Conservation (phyloP, 78 protist species). For the Planoprotostelium fungivorum region DNA sequence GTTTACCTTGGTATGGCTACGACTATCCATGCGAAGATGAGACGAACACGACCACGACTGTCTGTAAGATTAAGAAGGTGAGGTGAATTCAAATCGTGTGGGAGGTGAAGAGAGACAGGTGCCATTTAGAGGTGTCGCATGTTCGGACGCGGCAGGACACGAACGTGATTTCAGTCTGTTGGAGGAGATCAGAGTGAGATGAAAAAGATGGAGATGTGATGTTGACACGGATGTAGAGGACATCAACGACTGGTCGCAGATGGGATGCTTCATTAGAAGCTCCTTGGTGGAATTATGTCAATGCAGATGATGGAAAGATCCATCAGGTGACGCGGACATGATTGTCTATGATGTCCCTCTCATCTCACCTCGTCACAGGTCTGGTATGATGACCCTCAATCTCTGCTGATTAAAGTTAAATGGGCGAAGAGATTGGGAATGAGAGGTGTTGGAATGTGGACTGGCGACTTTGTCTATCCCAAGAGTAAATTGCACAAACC, state of each 20-base stretch:
- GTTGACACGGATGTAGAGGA: too few relatives aligned
- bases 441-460: slow-evolving; percentile 40
- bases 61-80: slow-evolving; percentile 3
- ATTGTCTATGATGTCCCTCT: too few relatives aligned
- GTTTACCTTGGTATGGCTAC: slow-evolving; percentile 69
- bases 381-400: slow-evolving; percentile 42
- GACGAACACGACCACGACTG: background rate
- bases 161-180: slow-evolving; percentile 13
- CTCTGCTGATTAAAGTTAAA: slow-evolving; percentile 12
- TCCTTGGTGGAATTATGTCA: slow-evolving; percentile 49
- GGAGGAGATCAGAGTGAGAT: background rate
- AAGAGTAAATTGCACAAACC: background rate
- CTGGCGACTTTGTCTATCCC: slow-evolving; percentile 10
- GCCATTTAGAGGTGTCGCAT: slow-evolving; percentile 41
- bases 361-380: too few relatives aligned
- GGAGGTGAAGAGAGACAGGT: slow-evolving; percentile 3
- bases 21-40: slow-evolving; percentile 8
- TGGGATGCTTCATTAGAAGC: slow-evolving; percentile 26
- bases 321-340: too few relatives aligned
- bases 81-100: background rate
- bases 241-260: background rate
- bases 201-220: background rate
- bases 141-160: slow-evolving; percentile 59
- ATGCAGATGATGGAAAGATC: background rate
- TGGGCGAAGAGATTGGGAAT: slow-evolving; percentile 11